A percentile compares a stretch with the other conserved stretches of the same genome.
phyloP scores from a whole-genome alignment of 495 filamentous ascomycete genomes.

The Penicillium psychrofluorescens region DNA sequence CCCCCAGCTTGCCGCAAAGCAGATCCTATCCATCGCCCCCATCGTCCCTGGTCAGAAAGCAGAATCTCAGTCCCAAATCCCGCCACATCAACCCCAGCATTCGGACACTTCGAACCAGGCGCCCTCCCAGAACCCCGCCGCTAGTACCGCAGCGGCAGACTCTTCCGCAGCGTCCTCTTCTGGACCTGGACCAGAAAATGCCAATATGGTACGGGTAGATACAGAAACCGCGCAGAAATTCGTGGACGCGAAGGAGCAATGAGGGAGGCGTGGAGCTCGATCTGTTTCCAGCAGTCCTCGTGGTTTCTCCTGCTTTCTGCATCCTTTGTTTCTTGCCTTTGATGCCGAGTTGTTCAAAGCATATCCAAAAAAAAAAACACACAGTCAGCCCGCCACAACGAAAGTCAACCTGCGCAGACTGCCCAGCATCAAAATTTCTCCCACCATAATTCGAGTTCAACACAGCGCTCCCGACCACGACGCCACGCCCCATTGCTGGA shows the following conservation, averaged over 20 bases:
- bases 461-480: constrained; percentile 18
- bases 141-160: constrained; percentile 17
- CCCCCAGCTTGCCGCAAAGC: constrained; percentile 66
- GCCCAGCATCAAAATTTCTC: constrained; percentile 4
- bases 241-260: constrained; percentile 46
- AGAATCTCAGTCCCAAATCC: constrained; percentile 33
- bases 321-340: background rate
- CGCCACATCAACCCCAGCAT: too few species aligned
- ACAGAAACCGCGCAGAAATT: constrained; percentile 50
- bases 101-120: constrained; percentile 1
- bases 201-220: constrained; percentile 37
- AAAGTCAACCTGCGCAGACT: constrained; percentile 21
- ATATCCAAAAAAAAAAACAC: background rate
- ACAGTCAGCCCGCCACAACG: constrained; percentile 1
- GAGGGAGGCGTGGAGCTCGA: constrained; percentile 4
- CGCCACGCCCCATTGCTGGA: constrained; percentile 25
- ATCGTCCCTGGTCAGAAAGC: constrained; percentile 68
- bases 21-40: constrained; percentile 80
- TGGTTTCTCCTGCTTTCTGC: background rate
- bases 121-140: constrained; percentile 5
- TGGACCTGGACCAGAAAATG: constrained; percentile 2
- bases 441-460: constrained; percentile 17
- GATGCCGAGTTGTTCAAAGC: background rate
- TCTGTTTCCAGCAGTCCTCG: too few species aligned
- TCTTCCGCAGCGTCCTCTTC: constrained; percentile 4